Conservation (phyloP, 2,329 filamentous ascomycete species). For the Fusarium heterosporum region DNA sequence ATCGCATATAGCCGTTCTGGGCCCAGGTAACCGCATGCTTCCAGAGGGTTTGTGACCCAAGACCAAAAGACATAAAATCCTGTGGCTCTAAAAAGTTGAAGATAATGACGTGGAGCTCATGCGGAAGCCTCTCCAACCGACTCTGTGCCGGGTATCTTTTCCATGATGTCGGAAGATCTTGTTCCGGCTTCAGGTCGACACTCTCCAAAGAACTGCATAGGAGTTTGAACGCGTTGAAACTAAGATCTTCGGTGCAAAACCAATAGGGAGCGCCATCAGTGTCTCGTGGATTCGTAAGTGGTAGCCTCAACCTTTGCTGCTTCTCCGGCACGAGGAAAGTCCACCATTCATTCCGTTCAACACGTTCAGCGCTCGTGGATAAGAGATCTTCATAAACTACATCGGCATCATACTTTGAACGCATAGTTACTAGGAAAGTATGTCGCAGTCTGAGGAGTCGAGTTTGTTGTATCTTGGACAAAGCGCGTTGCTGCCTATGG, state of each 20-base stretch:
- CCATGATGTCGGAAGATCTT: fast-evolving
- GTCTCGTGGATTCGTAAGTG: not conserved
- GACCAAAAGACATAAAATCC: not conserved
- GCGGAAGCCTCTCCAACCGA: not conserved
- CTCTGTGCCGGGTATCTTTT: not conserved
- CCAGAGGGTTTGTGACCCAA: constrained; percentile 21
- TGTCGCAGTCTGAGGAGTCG: no score
- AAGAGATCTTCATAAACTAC: no score
- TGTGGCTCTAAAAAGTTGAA: not conserved
- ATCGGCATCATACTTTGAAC: no score
- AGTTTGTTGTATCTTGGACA: no score
- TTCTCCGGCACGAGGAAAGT: constrained; percentile 1
- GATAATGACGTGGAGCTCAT: not conserved
- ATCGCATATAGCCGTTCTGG: not conserved
- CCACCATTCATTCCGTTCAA: constrained; percentile 3
- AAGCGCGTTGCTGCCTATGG: not conserved
- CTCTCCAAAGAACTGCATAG: constrained; percentile 1
- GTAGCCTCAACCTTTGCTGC: not conserved
- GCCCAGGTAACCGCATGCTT: not conserved
- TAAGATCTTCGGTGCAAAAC: constrained; percentile 7
- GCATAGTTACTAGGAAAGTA: no score
- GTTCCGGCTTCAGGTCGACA: not conserved
- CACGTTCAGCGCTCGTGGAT: no score
- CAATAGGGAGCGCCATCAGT: not conserved
- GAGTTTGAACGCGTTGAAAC: constrained; percentile 18